These are phyloP conservation scores for Globisporangium solare DNA, from an alignment of 352 stramenopile genomes.

Conservation along the genomic window DNA sequence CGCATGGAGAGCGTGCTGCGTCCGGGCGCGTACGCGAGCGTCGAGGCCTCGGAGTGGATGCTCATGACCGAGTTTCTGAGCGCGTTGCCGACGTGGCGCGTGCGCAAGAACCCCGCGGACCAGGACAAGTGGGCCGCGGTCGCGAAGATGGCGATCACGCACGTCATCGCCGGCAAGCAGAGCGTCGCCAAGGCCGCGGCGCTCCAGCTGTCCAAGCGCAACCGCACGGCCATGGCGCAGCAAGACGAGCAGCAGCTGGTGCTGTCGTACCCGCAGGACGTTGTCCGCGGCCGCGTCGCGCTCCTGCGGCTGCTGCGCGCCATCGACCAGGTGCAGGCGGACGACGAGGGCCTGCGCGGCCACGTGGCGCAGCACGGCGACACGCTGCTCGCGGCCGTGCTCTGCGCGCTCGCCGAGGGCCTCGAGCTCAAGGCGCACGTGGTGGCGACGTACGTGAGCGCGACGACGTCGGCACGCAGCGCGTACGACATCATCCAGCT, in stretches of 20 bases:
- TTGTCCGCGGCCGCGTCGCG: slow-evolving; percentile 33
- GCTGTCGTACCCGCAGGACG: slow-evolving; percentile 32
- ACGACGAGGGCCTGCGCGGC: slow-evolving; percentile 29
- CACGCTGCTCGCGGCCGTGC: slow-evolving; percentile 47
- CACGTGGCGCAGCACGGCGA: slow-evolving; percentile 60
- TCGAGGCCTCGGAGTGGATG: slow-evolving; percentile 42
- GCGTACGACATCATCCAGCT: slow-evolving; percentile 56
- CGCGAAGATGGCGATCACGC: slow-evolving; percentile 39
- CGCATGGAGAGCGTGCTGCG: slow-evolving; percentile 28
- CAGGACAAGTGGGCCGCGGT: slow-evolving; percentile 50
- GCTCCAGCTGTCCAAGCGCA: slow-evolving; percentile 51
- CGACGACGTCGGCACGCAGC: slow-evolving; percentile 22
- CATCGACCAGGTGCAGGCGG: slow-evolving; percentile 23
- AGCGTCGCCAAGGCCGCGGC: slow-evolving; percentile 43
- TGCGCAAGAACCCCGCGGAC: slow-evolving; percentile 22
- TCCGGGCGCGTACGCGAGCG: slow-evolving; percentile 23
- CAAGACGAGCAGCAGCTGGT: slow-evolving; percentile 39
- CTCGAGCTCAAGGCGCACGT: slow-evolving; percentile 49
- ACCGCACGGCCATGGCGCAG: slow-evolving; percentile 16
- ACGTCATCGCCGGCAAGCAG: slow-evolving; percentile 57
- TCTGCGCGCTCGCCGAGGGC: slow-evolving; percentile 50
- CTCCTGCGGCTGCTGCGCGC: slow-evolving; percentile 44
- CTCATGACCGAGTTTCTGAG: slow-evolving; percentile 31
- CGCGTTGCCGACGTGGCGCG: slow-evolving; percentile 21
- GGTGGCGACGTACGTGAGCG: slow-evolving; percentile 47